Conservation (phyloP, 352 stramenopile genomes). For the Elongisporangium senticosum region DNA sequence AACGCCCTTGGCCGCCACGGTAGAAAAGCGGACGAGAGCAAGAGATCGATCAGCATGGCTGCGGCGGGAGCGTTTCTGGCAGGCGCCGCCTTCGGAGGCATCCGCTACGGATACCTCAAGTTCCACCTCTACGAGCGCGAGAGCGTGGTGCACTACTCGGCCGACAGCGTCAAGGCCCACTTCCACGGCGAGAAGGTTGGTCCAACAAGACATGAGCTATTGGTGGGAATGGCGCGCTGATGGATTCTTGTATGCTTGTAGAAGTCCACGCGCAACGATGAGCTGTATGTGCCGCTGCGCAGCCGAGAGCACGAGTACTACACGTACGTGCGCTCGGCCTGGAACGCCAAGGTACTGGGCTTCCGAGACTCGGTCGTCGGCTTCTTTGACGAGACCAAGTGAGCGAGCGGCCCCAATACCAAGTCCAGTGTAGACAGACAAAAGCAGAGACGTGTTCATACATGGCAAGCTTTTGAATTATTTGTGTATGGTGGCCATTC, state of each 20-base stretch:
- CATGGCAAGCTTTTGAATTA: not conserved
- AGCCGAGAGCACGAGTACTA: slow-evolving; percentile 82
- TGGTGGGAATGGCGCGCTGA: slow-evolving; percentile 4
- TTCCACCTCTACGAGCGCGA: slow-evolving; percentile 68
- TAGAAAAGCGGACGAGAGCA: not conserved
- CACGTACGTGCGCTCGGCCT: slow-evolving; percentile 57
- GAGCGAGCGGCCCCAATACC: not conserved
- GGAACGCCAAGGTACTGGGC: slow-evolving; percentile 63
- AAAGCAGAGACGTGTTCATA: not conserved
- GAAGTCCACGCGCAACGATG: slow-evolving; percentile 20
- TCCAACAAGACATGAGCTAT: too few relatives aligned
- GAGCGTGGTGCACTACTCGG: slow-evolving; percentile 62
- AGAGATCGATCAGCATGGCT: not conserved
- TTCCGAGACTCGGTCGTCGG: slow-evolving; percentile 56
- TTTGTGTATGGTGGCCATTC: not conserved
- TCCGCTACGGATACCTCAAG: slow-evolving; percentile 64
- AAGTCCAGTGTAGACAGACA: not conserved
- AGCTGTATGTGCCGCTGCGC: slow-evolving; percentile 58
- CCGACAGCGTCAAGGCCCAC: slow-evolving; percentile 52
- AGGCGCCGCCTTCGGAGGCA: slow-evolving; percentile 48
- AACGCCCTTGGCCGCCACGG: not conserved
- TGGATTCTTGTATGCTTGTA: slow-evolving; percentile 7
- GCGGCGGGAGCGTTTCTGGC: slow-evolving; percentile 52
- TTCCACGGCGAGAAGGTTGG: slow-evolving; percentile 41
- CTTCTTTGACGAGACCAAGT: slow-evolving; percentile 43